Evolutionary conservation across 2,329 filamentous ascomycete genomes (phyloP), one percentile per base, ranked within the genome.

Genomic region (Fusarium sarcochroum): DNA sequence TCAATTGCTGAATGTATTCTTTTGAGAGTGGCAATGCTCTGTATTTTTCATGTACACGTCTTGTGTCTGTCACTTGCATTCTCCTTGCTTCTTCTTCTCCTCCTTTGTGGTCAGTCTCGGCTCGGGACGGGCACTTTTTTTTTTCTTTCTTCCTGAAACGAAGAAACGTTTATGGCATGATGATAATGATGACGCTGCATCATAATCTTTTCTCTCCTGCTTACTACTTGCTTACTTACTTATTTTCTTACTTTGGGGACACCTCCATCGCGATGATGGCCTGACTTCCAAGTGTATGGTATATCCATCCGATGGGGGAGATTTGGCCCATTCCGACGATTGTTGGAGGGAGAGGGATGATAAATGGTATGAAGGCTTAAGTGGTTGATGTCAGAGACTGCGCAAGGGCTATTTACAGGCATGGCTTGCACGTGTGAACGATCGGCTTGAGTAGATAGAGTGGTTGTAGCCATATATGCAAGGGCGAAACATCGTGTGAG

Each of bases 301-400:
- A 69, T 17, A 35, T 23, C 17, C 17, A 25, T 45, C 32, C 32
- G 44, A 30, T 34, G 20, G 15, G 34, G 42, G 32, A 18, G 15
- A 50, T 63, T 30, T 23, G 37, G 18, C 42, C 32, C 66, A 69
- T 69, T 69, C 66, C 66, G 63, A 35, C 25, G 49, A 42, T 45
- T 11, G 20, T 32, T n/a, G 41, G 41, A 42, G 44, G 35, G 27
- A 27, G 50, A 35, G 20, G 20, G 27, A 45, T 30, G n/a, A 5
- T 20, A n/a, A 18, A 20, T 49, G 66, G 61, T 34, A 67, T 69
- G 61, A 18, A 52, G 61, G 66, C 45, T 66, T 62, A 35, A n/a
- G 45, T 50, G n/a, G 42, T 34, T 47, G 47, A 40, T 44, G 53
- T 50, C 25, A 37, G 32, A 34, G 35, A 20, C 18, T 21, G 55